Conservation (phyloP, 306 rosid genomes). For the Castanea sativa region DNA sequence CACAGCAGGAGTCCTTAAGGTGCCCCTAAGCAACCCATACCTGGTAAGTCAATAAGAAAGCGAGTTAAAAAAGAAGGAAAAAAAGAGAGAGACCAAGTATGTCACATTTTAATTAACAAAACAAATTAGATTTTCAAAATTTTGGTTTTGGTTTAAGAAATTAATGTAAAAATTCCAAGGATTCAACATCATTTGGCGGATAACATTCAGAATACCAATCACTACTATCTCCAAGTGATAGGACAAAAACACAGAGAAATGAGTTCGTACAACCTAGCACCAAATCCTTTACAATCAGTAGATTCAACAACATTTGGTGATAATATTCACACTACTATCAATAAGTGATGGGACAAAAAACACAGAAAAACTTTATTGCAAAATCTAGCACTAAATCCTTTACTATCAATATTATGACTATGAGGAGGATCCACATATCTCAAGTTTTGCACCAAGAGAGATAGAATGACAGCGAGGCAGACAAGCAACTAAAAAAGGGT, state of each 20-base stretch:
- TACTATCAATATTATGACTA: neutral
- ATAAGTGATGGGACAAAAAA: too few relatives aligned
- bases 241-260: neutral
- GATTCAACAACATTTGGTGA: too few relatives aligned
- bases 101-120: slow-evolving; percentile 12
- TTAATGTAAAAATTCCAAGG: neutral
- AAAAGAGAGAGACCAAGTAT: slow-evolving; percentile 20
- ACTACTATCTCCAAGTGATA: neutral
- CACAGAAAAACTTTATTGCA: too few relatives aligned
- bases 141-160: neutral
- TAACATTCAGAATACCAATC: neutral
- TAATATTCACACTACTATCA: too few relatives aligned
- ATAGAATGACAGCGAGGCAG: neutral
- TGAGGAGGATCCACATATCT: neutral
- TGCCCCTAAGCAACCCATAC: slow-evolving; percentile 85
- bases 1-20: slow-evolving; percentile 89
- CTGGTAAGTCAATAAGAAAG: slow-evolving; percentile 36
- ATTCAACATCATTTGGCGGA: slow-evolving; percentile 6
- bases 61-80: neutral
- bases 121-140: neutral
- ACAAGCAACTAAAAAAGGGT: neutral
- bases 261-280: slow-evolving; percentile 2
- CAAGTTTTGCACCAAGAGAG: neutral
- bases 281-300: neutral
- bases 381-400: neutral